Conservation (phyloP, 2,329 filamentous ascomycete species). For the Grosmannia clavigera region DNA sequence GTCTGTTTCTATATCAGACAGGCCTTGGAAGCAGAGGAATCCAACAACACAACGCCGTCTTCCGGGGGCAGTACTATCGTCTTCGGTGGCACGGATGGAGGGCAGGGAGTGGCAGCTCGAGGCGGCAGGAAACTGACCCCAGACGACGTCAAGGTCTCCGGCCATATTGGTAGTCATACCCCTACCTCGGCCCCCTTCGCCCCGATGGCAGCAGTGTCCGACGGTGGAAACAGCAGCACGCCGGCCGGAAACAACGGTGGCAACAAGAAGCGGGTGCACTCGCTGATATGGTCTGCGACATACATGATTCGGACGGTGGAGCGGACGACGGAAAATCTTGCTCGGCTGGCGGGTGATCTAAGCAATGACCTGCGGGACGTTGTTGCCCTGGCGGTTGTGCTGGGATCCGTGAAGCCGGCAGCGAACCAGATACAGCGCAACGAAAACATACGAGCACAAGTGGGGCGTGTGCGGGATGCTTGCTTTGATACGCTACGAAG, state of each 20-base stretch:
- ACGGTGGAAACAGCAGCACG: background rate
- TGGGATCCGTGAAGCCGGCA: conserved; percentile 14
- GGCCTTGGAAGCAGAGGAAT: conserved; percentile 12
- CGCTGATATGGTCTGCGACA: conserved; percentile 12
- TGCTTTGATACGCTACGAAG: conserved; percentile 9
- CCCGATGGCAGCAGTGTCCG: background rate
- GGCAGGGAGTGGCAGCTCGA: background rate
- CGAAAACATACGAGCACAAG: conserved; percentile 10
- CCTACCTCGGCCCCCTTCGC: no score
- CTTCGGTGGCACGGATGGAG: background rate
- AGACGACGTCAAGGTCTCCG: background rate
- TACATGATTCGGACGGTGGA: conserved; percentile 14
- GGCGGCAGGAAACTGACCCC: background rate
- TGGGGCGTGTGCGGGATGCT: conserved; percentile 11
- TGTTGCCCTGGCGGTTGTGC: conserved; percentile 12
- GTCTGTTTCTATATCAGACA: conserved; percentile 41
- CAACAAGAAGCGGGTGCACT: background rate
- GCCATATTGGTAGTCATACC: background rate
- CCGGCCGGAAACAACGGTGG: background rate
- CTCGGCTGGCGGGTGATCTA: conserved; percentile 11
- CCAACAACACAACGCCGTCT: background rate
- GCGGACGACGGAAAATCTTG: conserved; percentile 12
- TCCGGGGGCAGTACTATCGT: background rate
- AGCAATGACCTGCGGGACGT: conserved; percentile 14
- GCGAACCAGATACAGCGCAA: conserved; percentile 6